Base-by-base conservation (phyloP, 495 filamentous ascomycete species). In the Trichoderma erinaceum region DNA sequence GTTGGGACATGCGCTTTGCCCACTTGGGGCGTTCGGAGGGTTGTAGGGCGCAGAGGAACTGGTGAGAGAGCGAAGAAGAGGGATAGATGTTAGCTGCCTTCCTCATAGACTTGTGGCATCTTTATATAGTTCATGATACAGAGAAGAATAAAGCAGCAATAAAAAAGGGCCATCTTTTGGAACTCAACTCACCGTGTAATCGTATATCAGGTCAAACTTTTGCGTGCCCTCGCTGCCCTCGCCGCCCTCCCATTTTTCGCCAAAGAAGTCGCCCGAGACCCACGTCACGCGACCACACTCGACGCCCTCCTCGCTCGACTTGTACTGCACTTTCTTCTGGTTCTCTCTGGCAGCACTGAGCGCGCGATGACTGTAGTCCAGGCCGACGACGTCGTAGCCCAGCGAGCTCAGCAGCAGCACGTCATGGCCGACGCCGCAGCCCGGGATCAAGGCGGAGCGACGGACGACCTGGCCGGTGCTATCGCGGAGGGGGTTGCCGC, bases 1-100 rank as follows among this genome's bases (percentile, higher is more conserved):
- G 83, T 67, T 89, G 77, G 4, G 79, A 78, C 78, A 90, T 86
- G 27, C 88, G 82, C 15, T 81, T 78, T 12, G 89, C 87, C 92
- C 91, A 96, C n/a, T 77, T 72, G 4, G 89, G 84, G 16, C 92
- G 85, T 48, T 89, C 73, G 0, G 77, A 75, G 13, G 86, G 87
- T 6, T 84, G 83, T 16, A 96, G 81, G n/a, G 91, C 91, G 73
- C 84, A 93, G 70, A 95, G 86, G 77, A 95, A 96, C 91, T 92
- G 68, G 35, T 16, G 16, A 29, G 16, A 27, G 69, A 18, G 64
- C 61, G 23, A 32, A 23, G 23, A 7, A 46, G 44, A 46, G 48
- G 48, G 16, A 23, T 63, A 12, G 29, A 12, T 15, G 61, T 21
- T 35, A 25, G 23, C 32, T n/a, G 32, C 15, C 25, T 12, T 21